Evolutionary conservation across 495 filamentous ascomycete species (phyloP), one percentile per base, ranked within the genome.

Genomic region (Amorphotheca resinae): DNA sequence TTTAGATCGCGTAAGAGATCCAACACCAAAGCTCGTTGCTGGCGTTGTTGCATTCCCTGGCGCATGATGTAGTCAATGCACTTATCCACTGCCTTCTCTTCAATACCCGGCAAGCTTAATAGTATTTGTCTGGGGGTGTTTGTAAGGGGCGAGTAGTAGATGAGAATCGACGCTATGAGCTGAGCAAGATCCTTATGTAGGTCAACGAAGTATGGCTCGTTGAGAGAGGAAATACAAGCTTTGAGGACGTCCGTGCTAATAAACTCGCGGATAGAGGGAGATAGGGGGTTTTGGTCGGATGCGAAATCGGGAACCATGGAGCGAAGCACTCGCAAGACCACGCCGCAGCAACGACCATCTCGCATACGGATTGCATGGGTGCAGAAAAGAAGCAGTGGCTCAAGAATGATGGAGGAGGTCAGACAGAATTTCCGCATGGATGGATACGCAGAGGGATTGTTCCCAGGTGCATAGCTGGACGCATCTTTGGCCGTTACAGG

Each of bases 151-250:
- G 68, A 74, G 56, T 94, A 95, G 17, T 80, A 65, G 4, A 79
- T 68, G 57, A 93, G 70, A 42, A 95, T 91, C 4, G 77, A 72
- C 1, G 87, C 87, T 50, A 99, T 94, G 3, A 95, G 71, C 25
- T 78, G 70, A 11, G 86, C 91, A 8, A 96, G 73, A 26, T 96
- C 91, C 59, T 87, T 93, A 54, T 99, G 91, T 54, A 88, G 75
- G 44, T 99, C 91, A 31, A 95, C 88, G 52, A 96, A 96, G 56
- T 96, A 95, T 0, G 86, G 76, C 42, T 96, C 91, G 59, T 96
- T 80, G 22, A 99, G 72, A 11, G 84, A 89, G 16, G 85, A 81
- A 59, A 93, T 84, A 47, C 79, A 83, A 0, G 82, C 77, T 64
- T 80, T 82, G 17, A 93, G 69, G 3, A 89, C 84, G 46, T 93